phyloP scores from a whole-genome alignment of 2,329 filamentous ascomycete genomes.

The Domatiomyces globalis region DNA sequence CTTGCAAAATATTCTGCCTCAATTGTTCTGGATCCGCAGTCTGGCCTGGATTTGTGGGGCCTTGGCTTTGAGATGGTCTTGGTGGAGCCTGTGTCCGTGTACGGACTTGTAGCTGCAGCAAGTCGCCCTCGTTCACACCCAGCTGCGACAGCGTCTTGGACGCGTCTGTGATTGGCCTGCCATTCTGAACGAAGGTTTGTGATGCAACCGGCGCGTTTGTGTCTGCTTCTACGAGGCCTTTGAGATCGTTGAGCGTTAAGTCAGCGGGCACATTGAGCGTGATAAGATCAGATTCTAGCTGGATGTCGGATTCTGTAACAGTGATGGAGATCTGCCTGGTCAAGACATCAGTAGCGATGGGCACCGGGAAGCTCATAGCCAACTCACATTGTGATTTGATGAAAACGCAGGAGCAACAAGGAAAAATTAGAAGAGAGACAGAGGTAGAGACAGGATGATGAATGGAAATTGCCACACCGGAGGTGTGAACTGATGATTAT shows the following conservation, averaged over 20 bases:
- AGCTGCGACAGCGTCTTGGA: conserved; percentile 68
- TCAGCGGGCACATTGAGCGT: conserved; percentile 68
- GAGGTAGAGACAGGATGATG: background rate
- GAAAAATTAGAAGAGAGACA: too few relatives aligned
- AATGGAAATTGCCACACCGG: background rate
- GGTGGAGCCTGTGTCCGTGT: conserved; percentile 18
- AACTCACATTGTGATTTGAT: background rate
- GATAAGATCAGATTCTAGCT: conserved; percentile 57
- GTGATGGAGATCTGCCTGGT: conserved; percentile 74
- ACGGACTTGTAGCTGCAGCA: conserved; percentile 71
- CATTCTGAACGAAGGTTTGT: conserved; percentile 85
- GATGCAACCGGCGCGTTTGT: conserved; percentile 55
- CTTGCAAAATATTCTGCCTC: conserved; percentile 66
- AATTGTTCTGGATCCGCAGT: conserved; percentile 58
- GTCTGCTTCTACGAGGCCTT: conserved; percentile 77
- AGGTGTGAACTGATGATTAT: background rate
- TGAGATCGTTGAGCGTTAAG: conserved; percentile 72
- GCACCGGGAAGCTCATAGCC: background rate
- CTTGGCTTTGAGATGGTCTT: conserved; percentile 1
- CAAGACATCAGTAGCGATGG: conserved; percentile 3
- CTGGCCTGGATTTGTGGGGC: background rate
- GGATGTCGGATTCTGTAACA: conserved; percentile 59
- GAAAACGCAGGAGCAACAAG: background rate
- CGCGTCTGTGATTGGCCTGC: conserved; percentile 62
- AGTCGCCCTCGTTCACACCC: conserved; percentile 72